Evolutionary conservation across 768 basidiomycete species (phyloP), one percentile per base, ranked within the genome.

Genomic region (Tubosaeta sp.): DNA sequence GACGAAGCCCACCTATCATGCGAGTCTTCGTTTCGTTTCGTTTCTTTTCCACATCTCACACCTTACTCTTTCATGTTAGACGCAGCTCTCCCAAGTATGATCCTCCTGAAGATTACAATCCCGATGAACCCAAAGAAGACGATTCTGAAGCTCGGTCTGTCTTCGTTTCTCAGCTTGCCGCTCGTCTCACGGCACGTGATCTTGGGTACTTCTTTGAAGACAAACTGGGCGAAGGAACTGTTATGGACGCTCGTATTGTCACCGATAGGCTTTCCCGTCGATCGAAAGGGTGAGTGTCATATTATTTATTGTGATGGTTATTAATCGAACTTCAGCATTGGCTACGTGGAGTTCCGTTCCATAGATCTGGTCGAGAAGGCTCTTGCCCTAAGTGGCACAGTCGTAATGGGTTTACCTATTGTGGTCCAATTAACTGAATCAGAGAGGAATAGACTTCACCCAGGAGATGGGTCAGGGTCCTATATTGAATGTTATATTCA

Each of bases 201-300:
- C 76, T 99, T 72, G 94, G 94, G 58, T 90, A 94, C 73, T 99
- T 99, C 77, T 98, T 99, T 66, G 95, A 98, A 76, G 90, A 95
- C 67, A 91, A 94, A 68, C 78, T 97, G 40, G 95, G 94, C 19
- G 90, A 93, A 73, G 86, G 87, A 32, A 83, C 89, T 18, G 96
- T 99, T 7, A 86, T 94, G 77, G 96, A 99, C 63, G 90, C 95
- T 24, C 78, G 94, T 52, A 94, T 99, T 63, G 96, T 99, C 30
- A 95, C 94, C 1, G 96, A 99, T 64, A 79, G 94, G 60, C 74
- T 96, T 49, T 94, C 94, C 21, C 84, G 94, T 62, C 84, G 96
- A 49, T 96, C 94, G n/a, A 99, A 99, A 73, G 96, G 96, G 95
- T 97, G 58, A 64, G 82, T 53, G 25, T 35, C 14, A 1, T 46